Base-by-base conservation (phyloP, 805 yeast species). In the Cyberlindnera suaveolens region DNA sequence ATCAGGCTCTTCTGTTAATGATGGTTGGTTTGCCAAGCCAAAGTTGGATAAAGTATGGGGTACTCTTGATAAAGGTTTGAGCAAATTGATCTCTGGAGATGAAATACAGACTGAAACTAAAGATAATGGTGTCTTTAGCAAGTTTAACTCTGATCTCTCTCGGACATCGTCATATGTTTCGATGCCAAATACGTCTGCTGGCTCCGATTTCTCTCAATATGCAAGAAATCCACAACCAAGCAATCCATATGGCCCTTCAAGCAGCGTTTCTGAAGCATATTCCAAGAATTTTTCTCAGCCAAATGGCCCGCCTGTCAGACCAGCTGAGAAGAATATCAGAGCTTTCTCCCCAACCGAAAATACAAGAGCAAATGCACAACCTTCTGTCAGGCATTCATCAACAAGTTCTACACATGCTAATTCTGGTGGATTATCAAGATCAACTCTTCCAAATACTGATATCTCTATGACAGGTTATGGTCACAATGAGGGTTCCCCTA, bases 1-100 rank as follows among this genome's bases (percentile, higher is more conserved):
- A 19, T 67, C 77, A 6, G 77, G 72, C 10, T 46, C 67, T 20
- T 75, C 73, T 39, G 71, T 75, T 20, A 54, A 66, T 18, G 77
- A 73, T 35, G 74, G 76, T 27, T 90, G 96, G 97, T 75, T 89
- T 50, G 82, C 86, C 13, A 80, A 81, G 54, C 84, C 83, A 19
- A 80, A 77, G 51, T 68, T 87, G 41, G 95, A 89, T 52, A 83
- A 78, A 57, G 82, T 88, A 42, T 87, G 96, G 96, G 91, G 93
- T 10, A 90, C 84, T 35, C 63, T 87, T 36, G 96, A 87, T 60
- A 87, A 87, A 58, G 77, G 85, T 5, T 78, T 84, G 56, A 81
- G 77, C 58, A 81, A 80, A 59, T 80, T 82, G 61, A 89, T 91
- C 45, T 82, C 95, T 33, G 97, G 96, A 1, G 97, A 91, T 38